Evolutionary conservation across 1,284 basidiomycete species (phyloP), one percentile per base, ranked within the genome.

Genomic region (Cystobasidiaceae sp.): DNA sequence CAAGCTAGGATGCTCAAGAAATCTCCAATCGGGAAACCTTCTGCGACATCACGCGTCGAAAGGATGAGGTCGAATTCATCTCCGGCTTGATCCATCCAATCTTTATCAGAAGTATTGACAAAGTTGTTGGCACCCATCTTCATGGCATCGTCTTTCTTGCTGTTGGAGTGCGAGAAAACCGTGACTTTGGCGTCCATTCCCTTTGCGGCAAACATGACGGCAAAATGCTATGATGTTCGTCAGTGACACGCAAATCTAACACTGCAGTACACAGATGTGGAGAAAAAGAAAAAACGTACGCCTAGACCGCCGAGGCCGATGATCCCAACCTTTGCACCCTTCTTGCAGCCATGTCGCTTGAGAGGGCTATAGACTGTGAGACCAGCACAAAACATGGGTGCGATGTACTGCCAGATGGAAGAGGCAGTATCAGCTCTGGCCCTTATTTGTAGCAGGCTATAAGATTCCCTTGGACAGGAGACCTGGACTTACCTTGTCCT

Each of bases 311-410:
- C 85, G 48, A 86, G 81, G 45, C 86, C 85, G 70, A 86, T 78
- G 54, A 88, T 78, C 39, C 84, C 86, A 65, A 88, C 85, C 67
- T 82, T 82, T n/a, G n/a, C n/a, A n/a, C n/a, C n/a, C n/a, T n/a
- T n/a, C n/a, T n/a, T n/a, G n/a, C n/a, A n/a, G n/a, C 83, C 82
- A 75, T 86, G 82, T 49, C 83, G 79, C 55, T 82, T 79, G 6
- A 88, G 77, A 2, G 86, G 86, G 0, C 84, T 85, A 78, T 80
- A 87, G 43, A 84, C 81, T 6, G 86, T 87, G 23, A 87, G 75
- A 52, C 86, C 86, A 4, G 80, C 86, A 72, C 86, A 87, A 32
- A 85, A 74, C 81, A 83, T 82, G 6, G 81, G 79, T 0, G 78
- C 78, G 9, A 77, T 71, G 63, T 71, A 21, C 34, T 19, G 28